phyloP scores from a whole-genome alignment of 2,329 filamentous ascomycete genomes.

The Calonectria crousiana region DNA sequence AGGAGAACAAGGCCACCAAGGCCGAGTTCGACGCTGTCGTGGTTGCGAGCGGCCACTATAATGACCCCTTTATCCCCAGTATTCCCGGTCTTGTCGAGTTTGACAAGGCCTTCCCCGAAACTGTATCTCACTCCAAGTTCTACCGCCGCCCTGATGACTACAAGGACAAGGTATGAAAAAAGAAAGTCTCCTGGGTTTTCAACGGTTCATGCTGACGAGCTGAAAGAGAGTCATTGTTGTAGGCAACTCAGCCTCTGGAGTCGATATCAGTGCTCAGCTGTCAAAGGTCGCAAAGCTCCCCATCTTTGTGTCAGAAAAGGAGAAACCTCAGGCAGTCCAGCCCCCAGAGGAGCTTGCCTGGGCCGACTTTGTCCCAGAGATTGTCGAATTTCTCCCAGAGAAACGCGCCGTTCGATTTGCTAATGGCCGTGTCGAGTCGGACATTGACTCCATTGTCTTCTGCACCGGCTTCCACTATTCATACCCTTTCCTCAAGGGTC shows the following conservation, averaged over 20 bases:
- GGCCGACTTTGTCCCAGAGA: slow-evolving; percentile 56
- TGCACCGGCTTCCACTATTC: slow-evolving; percentile 90
- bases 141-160: slow-evolving; percentile 64
- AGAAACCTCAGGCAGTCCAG: slow-evolving; percentile 39
- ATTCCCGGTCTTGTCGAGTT: slow-evolving; percentile 68
- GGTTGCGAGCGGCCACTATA: slow-evolving; percentile 73
- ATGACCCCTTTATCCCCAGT: slow-evolving; percentile 68
- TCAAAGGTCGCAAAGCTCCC: slow-evolving; percentile 63
- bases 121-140: slow-evolving; percentile 74
- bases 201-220: slow-evolving; percentile 34
- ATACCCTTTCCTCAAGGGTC: slow-evolving; percentile 73
- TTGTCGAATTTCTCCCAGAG: slow-evolving; percentile 59
- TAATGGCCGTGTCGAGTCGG: slow-evolving; percentile 70
- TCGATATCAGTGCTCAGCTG: slow-evolving; percentile 78
- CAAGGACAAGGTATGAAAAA: slow-evolving; percentile 44
- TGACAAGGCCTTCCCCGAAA: slow-evolving; percentile 60
- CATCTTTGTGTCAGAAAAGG: slow-evolving; percentile 67
- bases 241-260: slow-evolving; percentile 78
- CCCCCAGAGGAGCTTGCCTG: slow-evolving; percentile 44
- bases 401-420: slow-evolving; percentile 70
- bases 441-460: slow-evolving; percentile 82
- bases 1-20: slow-evolving; percentile 35
- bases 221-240: slow-evolving; percentile 74
- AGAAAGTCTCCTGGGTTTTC: too few relatives aligned
- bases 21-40: slow-evolving; percentile 71